Evolutionary conservation across 208 protist genomes (phyloP), one percentile per base, ranked within the genome.

Genomic region (Trypanosoma cruzi): DNA sequence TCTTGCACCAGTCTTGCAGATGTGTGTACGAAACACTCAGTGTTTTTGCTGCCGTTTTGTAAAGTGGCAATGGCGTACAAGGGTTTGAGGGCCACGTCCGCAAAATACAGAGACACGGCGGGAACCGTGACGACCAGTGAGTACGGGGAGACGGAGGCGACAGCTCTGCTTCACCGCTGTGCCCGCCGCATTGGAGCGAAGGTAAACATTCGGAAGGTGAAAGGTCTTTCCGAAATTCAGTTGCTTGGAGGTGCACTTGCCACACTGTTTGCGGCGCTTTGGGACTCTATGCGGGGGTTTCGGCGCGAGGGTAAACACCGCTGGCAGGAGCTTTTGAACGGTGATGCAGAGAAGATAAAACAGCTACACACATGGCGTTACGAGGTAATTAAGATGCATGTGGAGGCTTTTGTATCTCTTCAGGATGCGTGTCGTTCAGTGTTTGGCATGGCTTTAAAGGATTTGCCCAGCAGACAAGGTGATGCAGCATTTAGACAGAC

Each of bases 381-480:
- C 36, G 37, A 60, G n/a, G 59, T 60, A 3, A 20, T 73, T 66
- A 60, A 40, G 40, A 29, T 13, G 3, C 46, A 73, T 40, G 50
- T 66, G 26, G 59, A 73, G 34, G 55, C 46, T 46, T 46, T 66
- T 58, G 49, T 2, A 16, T 57, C 50, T 29, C 32, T 66, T 52
- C 42, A 52, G 0, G 50, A 73, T 58, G 49, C 34, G 0, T 64
- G 14, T 54, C 40, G 42, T 46, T 16, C 34, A 2, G 22, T 55
- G 20, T 46, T 52, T 40, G n/a, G n/a, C 16, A 37, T 14, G 24
- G 6, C 14, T 40, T 8, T 36, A 16, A 13, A 52, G 10, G 26
- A 53, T 22, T 10, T 24, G 11, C 16, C 5, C 32, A 24, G 18
- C 34, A 31, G 48, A 14, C 8, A 40, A 44, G 28, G 0, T 20